Evolutionary conservation across 495 filamentous ascomycete genomes (phyloP).

Genomic region (Haplographium delicatum): DNA sequence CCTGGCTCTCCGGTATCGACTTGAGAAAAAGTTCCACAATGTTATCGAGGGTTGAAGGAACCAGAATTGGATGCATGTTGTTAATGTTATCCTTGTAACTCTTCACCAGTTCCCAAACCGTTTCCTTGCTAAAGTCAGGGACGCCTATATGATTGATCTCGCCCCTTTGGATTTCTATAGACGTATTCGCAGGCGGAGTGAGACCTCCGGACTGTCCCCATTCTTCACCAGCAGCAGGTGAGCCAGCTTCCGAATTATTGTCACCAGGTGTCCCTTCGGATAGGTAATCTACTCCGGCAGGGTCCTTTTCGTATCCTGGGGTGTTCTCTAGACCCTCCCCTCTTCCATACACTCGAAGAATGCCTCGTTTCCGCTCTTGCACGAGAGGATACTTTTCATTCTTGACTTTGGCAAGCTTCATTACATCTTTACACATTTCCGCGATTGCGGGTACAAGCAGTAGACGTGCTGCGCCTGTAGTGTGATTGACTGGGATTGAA

Average conservation of each 20-base stretch:
- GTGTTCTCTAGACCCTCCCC: slow-evolving; percentile 61
- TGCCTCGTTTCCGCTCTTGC: slow-evolving; percentile 68
- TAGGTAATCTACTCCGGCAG: slow-evolving; percentile 25
- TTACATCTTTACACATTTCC: slow-evolving; percentile 41
- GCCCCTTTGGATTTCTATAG: slow-evolving; percentile 28
- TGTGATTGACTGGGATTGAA: slow-evolving; percentile 73
- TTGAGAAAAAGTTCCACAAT: slow-evolving; percentile 44
- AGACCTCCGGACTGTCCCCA: slow-evolving; percentile 42
- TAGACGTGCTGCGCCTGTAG: slow-evolving; percentile 72
- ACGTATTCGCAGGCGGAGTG: slow-evolving; percentile 29
- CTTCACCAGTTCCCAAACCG: slow-evolving; percentile 56
- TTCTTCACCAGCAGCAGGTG: slow-evolving; percentile 36
- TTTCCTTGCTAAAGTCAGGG: slow-evolving; percentile 58
- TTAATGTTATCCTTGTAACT: slow-evolving; percentile 79
- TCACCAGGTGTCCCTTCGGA: slow-evolving; percentile 26
- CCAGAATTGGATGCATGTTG: slow-evolving; percentile 83
- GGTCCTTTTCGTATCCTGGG: slow-evolving; percentile 31
- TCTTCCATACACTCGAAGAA: slow-evolving; percentile 70
- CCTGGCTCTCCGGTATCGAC: slow-evolving; percentile 13
- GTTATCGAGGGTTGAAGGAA: slow-evolving; percentile 40
- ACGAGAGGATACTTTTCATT: slow-evolving; percentile 55
- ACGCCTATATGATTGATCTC: slow-evolving; percentile 56
- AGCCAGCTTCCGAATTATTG: slow-evolving; percentile 42
- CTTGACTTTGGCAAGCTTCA: slow-evolving; percentile 43
- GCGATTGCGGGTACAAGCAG: slow-evolving; percentile 66